These are phyloP conservation scores for Claviceps sp. DNA, from an alignment of 2,329 filamentous ascomycete genomes.

Conservation along the genomic window DNA sequence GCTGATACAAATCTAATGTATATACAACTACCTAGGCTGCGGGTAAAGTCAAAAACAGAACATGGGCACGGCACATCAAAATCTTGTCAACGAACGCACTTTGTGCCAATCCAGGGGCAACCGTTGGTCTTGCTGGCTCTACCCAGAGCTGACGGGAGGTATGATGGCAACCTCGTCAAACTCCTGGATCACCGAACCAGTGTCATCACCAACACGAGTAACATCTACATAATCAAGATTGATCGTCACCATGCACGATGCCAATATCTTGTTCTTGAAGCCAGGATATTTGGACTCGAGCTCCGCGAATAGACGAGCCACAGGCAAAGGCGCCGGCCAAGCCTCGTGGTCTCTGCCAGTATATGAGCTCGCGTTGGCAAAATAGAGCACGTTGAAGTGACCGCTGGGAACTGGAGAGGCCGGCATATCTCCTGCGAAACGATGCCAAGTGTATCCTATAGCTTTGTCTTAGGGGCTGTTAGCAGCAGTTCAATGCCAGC, in stretches of 20 bases:
- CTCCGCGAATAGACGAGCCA: constrained; percentile 48
- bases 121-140: constrained; percentile 12
- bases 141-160: constrained; percentile 78
- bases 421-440: constrained; percentile 17
- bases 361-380: constrained; percentile 60
- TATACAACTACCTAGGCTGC: no score
- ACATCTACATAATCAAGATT: constrained; percentile 73
- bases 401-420: constrained; percentile 37
- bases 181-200: constrained; percentile 42
- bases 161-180: constrained; percentile 82
- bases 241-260: constrained; percentile 62
- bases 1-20: no score
- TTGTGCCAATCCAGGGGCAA: not conserved
- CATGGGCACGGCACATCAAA: not conserved
- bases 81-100: not conserved
- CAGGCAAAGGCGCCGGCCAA: constrained; percentile 50
- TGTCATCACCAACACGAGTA: constrained; percentile 27
- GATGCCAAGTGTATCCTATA: not conserved
- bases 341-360: constrained; percentile 54
- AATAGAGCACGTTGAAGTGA: constrained; percentile 74
- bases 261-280: constrained; percentile 53
- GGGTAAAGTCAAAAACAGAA: not conserved
- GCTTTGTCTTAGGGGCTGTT: not conserved
- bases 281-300: constrained; percentile 59
- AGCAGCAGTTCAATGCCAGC: not conserved